Percentiles rank a stretch among this genome's conserved stretches.
Evolutionary conservation across 352 stramenopile species (phyloP).

Genomic region (Phytopythium cucurbitacearum): DNA sequence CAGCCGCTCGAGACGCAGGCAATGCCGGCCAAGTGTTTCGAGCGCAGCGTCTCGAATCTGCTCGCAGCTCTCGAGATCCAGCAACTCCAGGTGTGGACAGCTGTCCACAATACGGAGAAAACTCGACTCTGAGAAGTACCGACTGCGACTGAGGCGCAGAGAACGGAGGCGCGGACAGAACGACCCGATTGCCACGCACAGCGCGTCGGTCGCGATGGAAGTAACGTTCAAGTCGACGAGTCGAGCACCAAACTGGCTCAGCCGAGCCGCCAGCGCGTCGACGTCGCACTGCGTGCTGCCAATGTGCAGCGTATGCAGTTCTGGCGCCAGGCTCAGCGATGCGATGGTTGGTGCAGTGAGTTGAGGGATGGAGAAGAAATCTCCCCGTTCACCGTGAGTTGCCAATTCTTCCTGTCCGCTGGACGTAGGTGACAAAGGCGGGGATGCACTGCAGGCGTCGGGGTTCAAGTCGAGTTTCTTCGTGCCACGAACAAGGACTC

Average conservation of each 20-base stretch:
- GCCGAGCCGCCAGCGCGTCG: constrained; percentile 26
- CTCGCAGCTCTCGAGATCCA: constrained; percentile 76
- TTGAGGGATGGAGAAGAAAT: constrained; percentile 67
- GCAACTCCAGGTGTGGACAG: constrained; percentile 28
- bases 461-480: constrained; percentile 4
- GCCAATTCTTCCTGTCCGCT: background rate
- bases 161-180: constrained; percentile 26
- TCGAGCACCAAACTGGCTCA: constrained; percentile 12
- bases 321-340: constrained; percentile 15
- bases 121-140: constrained; percentile 60
- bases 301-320: constrained; percentile 45
- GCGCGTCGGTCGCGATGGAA: constrained; percentile 52
- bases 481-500: constrained; percentile 51
- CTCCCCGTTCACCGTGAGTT: background rate
- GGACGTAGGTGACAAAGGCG: too few species aligned
- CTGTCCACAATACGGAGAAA: constrained; percentile 39
- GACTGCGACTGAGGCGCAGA: constrained; percentile 61
- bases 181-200: constrained; percentile 40
- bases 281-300: constrained; percentile 54
- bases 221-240: constrained; percentile 55
- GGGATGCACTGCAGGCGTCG: too few species aligned
- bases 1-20: constrained; percentile 40
- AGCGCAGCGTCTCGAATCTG: constrained; percentile 51
- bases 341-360: constrained; percentile 26
- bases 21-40: constrained; percentile 26